Evolutionary conservation across 2,329 filamentous ascomycete genomes (phyloP), one percentile per base, ranked within the genome.

Genomic region (Aspergillus novofumigatus): DNA sequence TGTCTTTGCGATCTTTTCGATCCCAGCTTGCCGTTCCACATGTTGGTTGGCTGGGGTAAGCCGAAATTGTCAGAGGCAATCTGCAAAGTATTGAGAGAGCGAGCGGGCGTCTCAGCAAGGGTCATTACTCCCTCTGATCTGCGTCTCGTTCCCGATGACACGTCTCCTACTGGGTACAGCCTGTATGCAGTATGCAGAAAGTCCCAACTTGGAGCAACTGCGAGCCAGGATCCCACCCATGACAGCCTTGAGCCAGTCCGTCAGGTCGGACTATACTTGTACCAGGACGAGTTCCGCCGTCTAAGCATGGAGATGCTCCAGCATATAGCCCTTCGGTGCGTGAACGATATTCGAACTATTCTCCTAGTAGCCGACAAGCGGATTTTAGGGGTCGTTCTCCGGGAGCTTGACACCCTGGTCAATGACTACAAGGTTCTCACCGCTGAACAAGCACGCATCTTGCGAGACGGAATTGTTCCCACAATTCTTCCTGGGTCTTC

Each of bases 271-370:
- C 54, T 70, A 10, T 61, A 71, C 41, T 57, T 73, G 6, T 64
- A 68, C 32, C 67, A 70, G 48, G 54, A 62, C n/a, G 70, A 73
- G 51, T 23, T 72, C n/a, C 51, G 52, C 6, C 51, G 55, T 1
- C 48, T 72, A 1, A 49, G 56, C 3, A 32, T 49, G 1, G 61
- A 67, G n/a, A 65, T 72, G 57, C 52, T 66, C 6, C 65, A 56
- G 1, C 62, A 69, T 6, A 29, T 73, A 10, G 57, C 61, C 3
- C 35, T 66, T 5, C 56, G 62, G 9, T 67, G 65, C 38, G 61
- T 71, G 23, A 72, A 73, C 35, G 69, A 72, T 42, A 61, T 72
- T 49, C 62, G 70, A n/a, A 66, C 62, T 7, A 60, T 70, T 0
- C 56, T 69, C 6, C 58, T 73, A 4, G 60, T 65, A 3, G 67